Evolutionary conservation across 2,329 filamentous ascomycete genomes (phyloP).

Genomic region (Ophiostoma ulmi): DNA sequence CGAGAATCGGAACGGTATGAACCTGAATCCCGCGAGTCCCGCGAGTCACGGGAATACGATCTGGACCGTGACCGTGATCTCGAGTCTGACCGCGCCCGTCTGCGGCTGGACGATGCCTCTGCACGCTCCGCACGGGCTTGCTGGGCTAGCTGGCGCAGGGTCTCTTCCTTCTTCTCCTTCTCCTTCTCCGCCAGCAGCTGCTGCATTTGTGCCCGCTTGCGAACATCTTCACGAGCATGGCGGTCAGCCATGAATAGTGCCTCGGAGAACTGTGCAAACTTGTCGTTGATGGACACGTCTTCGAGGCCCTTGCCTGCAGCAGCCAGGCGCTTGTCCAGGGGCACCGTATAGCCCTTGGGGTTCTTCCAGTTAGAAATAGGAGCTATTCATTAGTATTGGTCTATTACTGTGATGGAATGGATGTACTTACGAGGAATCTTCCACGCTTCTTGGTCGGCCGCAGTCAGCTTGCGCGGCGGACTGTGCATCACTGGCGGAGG

Average conservation of each 20-base stretch:
- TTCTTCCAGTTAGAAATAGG: constrained; percentile 99
- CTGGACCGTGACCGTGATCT: constrained; percentile 8
- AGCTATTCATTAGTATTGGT: constrained; percentile 40
- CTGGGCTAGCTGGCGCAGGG: constrained; percentile 79
- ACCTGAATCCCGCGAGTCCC: constrained; percentile 18
- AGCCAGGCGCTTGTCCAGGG: constrained; percentile 88
- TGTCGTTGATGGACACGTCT: constrained; percentile 95
- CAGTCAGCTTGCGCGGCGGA: constrained; percentile 88
- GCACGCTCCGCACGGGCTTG: constrained; percentile 82
- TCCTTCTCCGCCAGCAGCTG: constrained; percentile 95
- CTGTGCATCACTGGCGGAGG: constrained; percentile 94
- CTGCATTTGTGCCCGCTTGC: constrained; percentile 89
- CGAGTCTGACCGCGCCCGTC: constrained; percentile 7
- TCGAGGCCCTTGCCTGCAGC: constrained; percentile 88
- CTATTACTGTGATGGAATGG: too few species aligned
- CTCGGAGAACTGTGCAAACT: constrained; percentile 94
- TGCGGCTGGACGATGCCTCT: constrained; percentile 22
- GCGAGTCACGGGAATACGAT: background rate
- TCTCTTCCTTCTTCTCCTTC: constrained; percentile 88
- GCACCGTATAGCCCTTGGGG: constrained; percentile 94
- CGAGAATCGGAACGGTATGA: constrained; percentile 20
- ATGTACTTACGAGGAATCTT: constrained; percentile 56
- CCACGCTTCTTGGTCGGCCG: constrained; percentile 96
- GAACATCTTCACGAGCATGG: constrained; percentile 91
- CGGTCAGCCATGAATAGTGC: constrained; percentile 90